Percentiles rank a stretch among this genome's conserved stretches.
phyloP scores from a whole-genome alignment of 768 basidiomycete species.

The Boletus coccyginus region DNA sequence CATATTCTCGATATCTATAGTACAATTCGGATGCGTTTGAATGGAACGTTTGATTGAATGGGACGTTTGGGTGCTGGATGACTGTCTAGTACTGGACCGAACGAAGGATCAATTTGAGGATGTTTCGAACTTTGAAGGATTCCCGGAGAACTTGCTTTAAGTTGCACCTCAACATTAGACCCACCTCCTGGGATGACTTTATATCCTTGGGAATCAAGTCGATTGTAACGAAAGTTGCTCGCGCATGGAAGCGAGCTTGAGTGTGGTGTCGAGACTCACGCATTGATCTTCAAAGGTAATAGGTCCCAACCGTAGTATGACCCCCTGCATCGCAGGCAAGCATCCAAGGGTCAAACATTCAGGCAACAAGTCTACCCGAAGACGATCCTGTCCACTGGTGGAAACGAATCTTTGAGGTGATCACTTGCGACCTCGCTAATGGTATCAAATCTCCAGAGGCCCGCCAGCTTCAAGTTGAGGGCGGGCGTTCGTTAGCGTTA shows the following conservation, averaged over 20 bases:
- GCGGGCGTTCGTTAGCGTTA: conserved; percentile 38
- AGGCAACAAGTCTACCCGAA: conserved; percentile 31
- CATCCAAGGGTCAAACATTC: conserved; percentile 28
- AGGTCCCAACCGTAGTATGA: conserved; percentile 13
- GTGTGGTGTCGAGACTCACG: conserved; percentile 24
- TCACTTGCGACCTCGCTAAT: conserved; percentile 30
- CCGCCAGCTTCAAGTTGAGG: conserved; percentile 37
- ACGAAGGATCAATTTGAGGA: background rate
- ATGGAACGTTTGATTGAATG: no score
- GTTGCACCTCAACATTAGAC: background rate
- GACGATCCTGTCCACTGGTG: conserved; percentile 33
- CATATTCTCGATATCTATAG: background rate
- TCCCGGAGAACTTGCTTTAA: background rate
- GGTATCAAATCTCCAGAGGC: conserved; percentile 34
- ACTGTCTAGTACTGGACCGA: background rate
- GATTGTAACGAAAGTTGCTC: background rate
- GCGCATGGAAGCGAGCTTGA: conserved; percentile 14
- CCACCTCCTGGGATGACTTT: background rate
- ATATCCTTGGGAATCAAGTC: no score
- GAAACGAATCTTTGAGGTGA: conserved; percentile 1
- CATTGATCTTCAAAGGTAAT: conserved; percentile 15
- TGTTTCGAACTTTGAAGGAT: background rate
- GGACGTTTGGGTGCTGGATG: background rate
- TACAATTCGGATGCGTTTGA: background rate
- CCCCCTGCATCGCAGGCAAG: conserved; percentile 35